Evolutionary conservation across 1,284 basidiomycete species (phyloP), one percentile per base, ranked within the genome.

Genomic region (Naganishia liquefaciens): DNA sequence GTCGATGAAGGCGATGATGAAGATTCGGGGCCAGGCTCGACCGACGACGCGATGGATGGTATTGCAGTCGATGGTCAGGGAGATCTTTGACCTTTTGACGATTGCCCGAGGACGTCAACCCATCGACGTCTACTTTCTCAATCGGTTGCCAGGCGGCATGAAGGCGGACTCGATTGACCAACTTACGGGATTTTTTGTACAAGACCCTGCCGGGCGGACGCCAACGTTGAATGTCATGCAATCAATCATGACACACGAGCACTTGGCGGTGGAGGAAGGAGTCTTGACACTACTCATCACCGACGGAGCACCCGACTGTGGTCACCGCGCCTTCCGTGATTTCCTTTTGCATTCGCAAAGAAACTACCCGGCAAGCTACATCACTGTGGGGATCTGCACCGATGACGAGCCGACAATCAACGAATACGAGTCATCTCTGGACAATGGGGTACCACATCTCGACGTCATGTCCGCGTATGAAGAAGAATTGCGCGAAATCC

Each of bases 391-490:
- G 15, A 52, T 70, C 49, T 70, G 69, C 57, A 70, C 69, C 5
- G 69, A 70, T 49, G 69, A 70, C 37, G 65, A 65, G 30, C 67
- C 67, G 5, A 70, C 69, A 7, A 64, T 68, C 19, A 33, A 67
- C 52, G 69, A 70, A 44, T 70, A 70, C 62, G 67, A 68, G 44
- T 54, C 53, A 0, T 67, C 67, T 15, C 62, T 70, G 19, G 69
- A 70, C 47, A 68, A 70, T 42, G 69, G 69, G 10, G 68, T 70
- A 5, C 63, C 69, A 21, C 67, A 68, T 54, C 61, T 70, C 17
- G 69, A 70, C 50, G 69, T 68, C 65, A 68, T 70, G 69, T 70
- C 69, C 19, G 63, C 67, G 1, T 70, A 70, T 57, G 67, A 67
- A 33, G 67, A 65, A 28, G 69, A 70, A 40, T 25, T 65, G 37